Conservation (phyloP, 345 rosid species). For the Syzygium aqueum region DNA sequence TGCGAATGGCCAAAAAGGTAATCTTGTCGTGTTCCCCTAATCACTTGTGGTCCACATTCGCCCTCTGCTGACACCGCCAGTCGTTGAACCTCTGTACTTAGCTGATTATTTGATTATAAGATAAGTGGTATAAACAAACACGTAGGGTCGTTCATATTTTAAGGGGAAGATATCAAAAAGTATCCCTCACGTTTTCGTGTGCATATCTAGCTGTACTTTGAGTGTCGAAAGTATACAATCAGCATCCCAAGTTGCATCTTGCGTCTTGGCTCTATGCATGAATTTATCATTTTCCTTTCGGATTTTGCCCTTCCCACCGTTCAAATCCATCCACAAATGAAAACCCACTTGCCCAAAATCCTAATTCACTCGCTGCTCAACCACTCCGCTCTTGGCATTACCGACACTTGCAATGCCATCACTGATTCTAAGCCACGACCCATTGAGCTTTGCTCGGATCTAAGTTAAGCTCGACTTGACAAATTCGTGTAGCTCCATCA, state of each 20-base stretch:
- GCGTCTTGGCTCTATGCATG: rapidly evolving
- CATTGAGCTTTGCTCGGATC: background rate
- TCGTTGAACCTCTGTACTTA: background rate
- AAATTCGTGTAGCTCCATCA: background rate
- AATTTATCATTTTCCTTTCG: rapidly evolving
- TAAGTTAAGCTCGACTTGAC: background rate
- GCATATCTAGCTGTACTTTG: rapidly evolving
- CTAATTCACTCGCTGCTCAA: no score
- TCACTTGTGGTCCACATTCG: background rate
- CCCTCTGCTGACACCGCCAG: background rate
- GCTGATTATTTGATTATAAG: background rate
- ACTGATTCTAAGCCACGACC: no score
- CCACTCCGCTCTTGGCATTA: no score
- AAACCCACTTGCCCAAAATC: background rate
- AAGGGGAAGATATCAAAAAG: background rate
- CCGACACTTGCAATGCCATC: no score
- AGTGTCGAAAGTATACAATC: rapidly evolving
- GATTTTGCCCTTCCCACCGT: background rate
- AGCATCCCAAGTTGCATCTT: rapidly evolving
- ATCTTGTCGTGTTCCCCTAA: background rate
- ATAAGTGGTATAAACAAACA: background rate
- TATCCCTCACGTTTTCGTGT: rapidly evolving
- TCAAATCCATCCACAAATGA: background rate
- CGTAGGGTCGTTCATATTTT: background rate
- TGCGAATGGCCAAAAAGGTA: background rate